Conservation (phyloP, 805 yeast species). For the Limtongia smithiae region DNA sequence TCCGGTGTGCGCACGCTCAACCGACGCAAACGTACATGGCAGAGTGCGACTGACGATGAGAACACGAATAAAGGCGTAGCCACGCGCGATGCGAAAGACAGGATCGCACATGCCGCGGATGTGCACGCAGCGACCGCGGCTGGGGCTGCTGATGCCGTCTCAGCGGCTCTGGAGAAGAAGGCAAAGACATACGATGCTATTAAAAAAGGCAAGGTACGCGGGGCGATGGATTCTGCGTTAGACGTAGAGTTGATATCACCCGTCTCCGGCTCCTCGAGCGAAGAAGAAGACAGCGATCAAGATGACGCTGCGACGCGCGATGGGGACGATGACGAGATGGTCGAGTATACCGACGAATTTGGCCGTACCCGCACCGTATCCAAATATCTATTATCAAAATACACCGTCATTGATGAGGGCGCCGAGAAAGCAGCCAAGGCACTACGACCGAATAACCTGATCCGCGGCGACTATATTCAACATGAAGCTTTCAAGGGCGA, state of each 20-base stretch:
- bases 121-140: not conserved
- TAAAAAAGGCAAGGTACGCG: conserved; percentile 13
- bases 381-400: conserved; percentile 6
- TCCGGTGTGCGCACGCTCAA: too few relatives aligned
- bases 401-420: conserved; percentile 4
- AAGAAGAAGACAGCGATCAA: conserved; percentile 1
- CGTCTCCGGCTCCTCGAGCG: conserved; percentile 7
- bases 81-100: conserved; percentile 20
- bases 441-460: conserved; percentile 22
- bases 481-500: conserved; percentile 25
- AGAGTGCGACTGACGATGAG: not conserved
- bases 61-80: conserved; percentile 18
- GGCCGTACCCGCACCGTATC: conserved; percentile 30
- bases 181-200: conserved; percentile 25
- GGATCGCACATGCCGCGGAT: not conserved
- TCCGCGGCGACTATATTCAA: conserved; percentile 30
- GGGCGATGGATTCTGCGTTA: conserved; percentile 18
- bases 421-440: conserved; percentile 11
- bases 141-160: conserved; percentile 1
- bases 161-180: conserved; percentile 15
- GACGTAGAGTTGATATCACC: conserved; percentile 25
- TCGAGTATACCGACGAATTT: conserved; percentile 31
- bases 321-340: conserved; percentile 17
- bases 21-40: not conserved
- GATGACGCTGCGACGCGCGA: not conserved